phyloP scores from a whole-genome alignment of 257 asterid species.

The Salvia miltiorrhiza region DNA sequence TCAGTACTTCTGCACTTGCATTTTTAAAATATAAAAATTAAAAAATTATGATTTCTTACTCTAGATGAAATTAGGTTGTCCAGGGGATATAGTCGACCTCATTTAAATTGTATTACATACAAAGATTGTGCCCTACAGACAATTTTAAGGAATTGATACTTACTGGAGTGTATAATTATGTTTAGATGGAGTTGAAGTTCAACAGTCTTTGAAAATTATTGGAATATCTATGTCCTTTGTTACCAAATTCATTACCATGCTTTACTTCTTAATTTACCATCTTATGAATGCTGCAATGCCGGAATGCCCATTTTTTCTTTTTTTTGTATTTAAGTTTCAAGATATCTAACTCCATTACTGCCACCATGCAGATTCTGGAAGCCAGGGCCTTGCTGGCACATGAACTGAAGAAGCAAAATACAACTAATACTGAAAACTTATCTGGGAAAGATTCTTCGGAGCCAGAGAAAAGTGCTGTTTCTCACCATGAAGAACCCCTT shows the following conservation, averaged over 20 bases:
- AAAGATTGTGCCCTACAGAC: neutral
- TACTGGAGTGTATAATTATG: neutral
- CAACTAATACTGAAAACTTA: constrained; percentile 29
- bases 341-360: constrained; percentile 9
- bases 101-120: neutral
- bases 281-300: neutral
- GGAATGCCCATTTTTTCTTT: too few relatives aligned
- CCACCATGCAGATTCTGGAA: constrained; percentile 54
- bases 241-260: neutral
- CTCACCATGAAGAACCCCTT: constrained; percentile 44
- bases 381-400: constrained; percentile 65
- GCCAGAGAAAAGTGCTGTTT: constrained; percentile 30
- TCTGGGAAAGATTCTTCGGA: constrained; percentile 27
- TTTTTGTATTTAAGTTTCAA: neutral
- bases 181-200: neutral
- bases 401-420: constrained; percentile 44
- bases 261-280: neutral
- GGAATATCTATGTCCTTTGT: neutral
- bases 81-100: neutral
- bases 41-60: neutral
- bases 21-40: too few relatives aligned
- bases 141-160: neutral
- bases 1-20: constrained; percentile 1
- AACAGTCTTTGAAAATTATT: neutral
- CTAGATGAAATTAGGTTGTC: neutral